phyloP scores from a whole-genome alignment of 179 eudicot genomes.

The Heliamphora pulchella region DNA sequence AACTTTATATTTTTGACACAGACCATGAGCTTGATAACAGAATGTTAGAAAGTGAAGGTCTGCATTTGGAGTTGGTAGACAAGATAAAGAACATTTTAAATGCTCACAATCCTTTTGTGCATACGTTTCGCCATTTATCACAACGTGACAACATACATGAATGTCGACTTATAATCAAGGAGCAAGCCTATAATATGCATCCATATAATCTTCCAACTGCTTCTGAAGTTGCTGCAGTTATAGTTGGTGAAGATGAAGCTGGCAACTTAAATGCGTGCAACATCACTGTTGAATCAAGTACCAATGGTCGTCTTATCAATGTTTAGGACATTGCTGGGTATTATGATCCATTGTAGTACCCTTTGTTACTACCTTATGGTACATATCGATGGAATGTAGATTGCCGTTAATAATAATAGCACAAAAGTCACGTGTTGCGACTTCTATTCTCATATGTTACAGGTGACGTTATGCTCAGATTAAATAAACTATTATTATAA shows the following conservation, averaged over 20 bases:
- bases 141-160: not conserved
- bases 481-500: no score
- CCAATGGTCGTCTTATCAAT: not conserved
- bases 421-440: not conserved
- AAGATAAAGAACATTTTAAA: not conserved
- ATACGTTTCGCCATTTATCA: not conserved
- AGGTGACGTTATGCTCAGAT: not conserved
- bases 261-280: not conserved
- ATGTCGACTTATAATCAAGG: not conserved
- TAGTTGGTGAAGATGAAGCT: not conserved
- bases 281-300: not conserved
- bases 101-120: not conserved
- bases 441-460: not conserved
- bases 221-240: not conserved
- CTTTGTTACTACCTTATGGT: not conserved
- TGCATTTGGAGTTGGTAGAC: not conserved
- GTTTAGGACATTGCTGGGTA: not conserved
- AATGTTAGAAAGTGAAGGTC: not conserved
- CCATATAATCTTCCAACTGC: slow-evolving; percentile 6
- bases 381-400: slow-evolving; percentile 6
- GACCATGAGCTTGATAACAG: not conserved
- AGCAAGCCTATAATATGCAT: not conserved
- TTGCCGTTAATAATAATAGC: not conserved
- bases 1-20: not conserved
- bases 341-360: slow-evolving; percentile 11